Conservation (phyloP, 352 stramenopile genomes). For the Pythium angustatum region DNA sequence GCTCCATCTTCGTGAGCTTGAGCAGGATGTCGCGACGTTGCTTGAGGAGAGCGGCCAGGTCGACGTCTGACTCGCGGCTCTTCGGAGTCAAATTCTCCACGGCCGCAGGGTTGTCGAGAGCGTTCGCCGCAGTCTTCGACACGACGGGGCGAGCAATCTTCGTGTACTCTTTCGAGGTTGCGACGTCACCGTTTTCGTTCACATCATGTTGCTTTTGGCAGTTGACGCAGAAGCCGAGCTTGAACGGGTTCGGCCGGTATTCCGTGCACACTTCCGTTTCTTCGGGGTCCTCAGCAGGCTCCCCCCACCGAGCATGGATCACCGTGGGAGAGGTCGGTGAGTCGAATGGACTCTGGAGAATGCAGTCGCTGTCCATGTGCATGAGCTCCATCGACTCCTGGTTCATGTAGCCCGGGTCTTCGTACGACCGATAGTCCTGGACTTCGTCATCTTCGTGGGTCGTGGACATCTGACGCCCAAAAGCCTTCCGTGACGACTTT, state of each 20-base stretch:
- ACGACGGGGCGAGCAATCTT: conserved; percentile 74
- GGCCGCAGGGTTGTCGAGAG: conserved; percentile 74
- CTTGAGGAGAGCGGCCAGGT: conserved; percentile 66
- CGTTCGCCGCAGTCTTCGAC: conserved; percentile 72
- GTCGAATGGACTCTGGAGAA: conserved; percentile 73
- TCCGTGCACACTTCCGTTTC: conserved; percentile 81
- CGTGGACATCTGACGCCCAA: conserved; percentile 19
- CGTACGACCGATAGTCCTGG: conserved; percentile 67
- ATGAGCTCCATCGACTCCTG: conserved; percentile 53
- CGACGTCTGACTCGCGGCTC: conserved; percentile 78
- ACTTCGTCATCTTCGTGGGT: conserved; percentile 34
- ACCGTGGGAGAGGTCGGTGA: conserved; percentile 72
- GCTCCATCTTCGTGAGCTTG: conserved; percentile 61
- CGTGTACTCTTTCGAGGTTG: conserved; percentile 78
- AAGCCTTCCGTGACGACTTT: conserved; percentile 12
- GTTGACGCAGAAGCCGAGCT: conserved; percentile 88
- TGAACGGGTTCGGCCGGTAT: conserved; percentile 84
- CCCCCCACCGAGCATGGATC: conserved; percentile 86
- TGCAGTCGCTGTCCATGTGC: conserved; percentile 77
- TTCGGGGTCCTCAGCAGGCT: conserved; percentile 80
- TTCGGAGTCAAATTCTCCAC: conserved; percentile 43
- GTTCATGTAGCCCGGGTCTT: conserved; percentile 71
- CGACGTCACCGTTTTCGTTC: conserved; percentile 63
- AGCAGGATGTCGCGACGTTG: conserved; percentile 80
- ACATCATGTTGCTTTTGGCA: conserved; percentile 90